Evolutionary conservation across 768 basidiomycete species (phyloP).

Genomic region (Trametes villosa): DNA sequence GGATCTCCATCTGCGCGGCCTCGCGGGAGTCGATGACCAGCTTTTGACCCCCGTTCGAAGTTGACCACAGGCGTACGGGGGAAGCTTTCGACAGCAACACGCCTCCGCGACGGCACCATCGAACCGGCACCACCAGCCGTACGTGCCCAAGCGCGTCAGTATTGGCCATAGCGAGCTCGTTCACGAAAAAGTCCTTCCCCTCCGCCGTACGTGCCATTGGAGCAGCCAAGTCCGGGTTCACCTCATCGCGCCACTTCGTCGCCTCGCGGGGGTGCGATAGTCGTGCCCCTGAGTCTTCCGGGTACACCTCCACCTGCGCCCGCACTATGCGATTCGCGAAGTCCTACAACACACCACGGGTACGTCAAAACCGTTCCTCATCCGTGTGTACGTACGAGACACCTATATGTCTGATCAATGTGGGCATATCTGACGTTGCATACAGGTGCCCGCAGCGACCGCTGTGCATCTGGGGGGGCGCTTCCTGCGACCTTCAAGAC

Average conservation of each 20-base stretch:
- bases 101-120: no score
- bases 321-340: constrained; percentile 23
- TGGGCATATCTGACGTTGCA: neutral
- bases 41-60: no score
- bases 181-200: constrained; percentile 23
- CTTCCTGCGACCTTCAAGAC: neutral
- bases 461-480: neutral
- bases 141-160: no score
- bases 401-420: neutral
- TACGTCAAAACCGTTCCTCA: neutral
- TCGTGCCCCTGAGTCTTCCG: constrained; percentile 10
- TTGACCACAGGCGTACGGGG: no score
- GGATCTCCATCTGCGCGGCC: no score
- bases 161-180: constrained; percentile 23
- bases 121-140: no score
- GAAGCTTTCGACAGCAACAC: no score
- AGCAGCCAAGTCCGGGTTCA: neutral
- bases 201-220: constrained; percentile 19
- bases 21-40: no score
- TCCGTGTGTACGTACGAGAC: neutral
- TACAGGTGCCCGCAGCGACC: constrained; percentile 1
- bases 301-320: constrained; percentile 4
- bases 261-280: neutral
- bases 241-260: neutral
- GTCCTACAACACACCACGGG: constrained; percentile 10